A percentile compares a stretch with the other conserved stretches of the same genome.
phyloP scores from a whole-genome alignment of 352 stramenopile species.

The Discostella stelligera region DNA sequence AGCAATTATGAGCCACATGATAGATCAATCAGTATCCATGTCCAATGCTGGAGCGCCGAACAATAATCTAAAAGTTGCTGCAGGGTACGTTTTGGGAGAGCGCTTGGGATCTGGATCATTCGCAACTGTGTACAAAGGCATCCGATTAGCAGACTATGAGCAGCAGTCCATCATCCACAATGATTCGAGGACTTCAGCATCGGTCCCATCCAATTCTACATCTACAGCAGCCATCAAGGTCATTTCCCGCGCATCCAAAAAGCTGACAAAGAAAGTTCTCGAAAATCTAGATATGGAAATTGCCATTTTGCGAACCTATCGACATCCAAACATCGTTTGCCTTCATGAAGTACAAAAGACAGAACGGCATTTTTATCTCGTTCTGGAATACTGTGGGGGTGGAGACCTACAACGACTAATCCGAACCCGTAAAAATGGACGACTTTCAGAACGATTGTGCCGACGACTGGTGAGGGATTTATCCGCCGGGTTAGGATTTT shows the following conservation, averaged over 20 bases:
- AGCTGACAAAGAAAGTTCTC: conserved; percentile 93
- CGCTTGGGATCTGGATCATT: conserved; percentile 91
- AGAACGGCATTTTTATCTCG: conserved; percentile 93
- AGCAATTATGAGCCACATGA: conserved; percentile 10
- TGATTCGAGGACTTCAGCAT: background rate
- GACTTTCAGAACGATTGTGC: conserved; percentile 82
- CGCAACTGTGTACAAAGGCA: conserved; percentile 85
- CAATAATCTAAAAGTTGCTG: conserved; percentile 53
- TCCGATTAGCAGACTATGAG: conserved; percentile 39
- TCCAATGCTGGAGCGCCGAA: conserved; percentile 15
- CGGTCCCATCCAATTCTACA: conserved; percentile 60
- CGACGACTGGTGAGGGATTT: conserved; percentile 92
- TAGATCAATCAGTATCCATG: conserved; percentile 31
- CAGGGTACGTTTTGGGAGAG: conserved; percentile 87
- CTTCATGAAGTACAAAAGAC: conserved; percentile 95
- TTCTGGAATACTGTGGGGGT: conserved; percentile 94
- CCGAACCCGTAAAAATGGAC: conserved; percentile 68
- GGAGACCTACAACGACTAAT: conserved; percentile 95
- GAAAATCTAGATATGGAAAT: conserved; percentile 96
- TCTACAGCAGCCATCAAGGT: conserved; percentile 92
- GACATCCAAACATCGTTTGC: conserved; percentile 94
- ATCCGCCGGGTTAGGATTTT: conserved; percentile 90
- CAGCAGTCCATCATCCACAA: conserved; percentile 14
- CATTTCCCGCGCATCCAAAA: conserved; percentile 86
- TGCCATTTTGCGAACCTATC: conserved; percentile 91